Base-by-base conservation (phyloP, 2,329 filamentous ascomycete genomes). In the Aspergillus cejpii region DNA sequence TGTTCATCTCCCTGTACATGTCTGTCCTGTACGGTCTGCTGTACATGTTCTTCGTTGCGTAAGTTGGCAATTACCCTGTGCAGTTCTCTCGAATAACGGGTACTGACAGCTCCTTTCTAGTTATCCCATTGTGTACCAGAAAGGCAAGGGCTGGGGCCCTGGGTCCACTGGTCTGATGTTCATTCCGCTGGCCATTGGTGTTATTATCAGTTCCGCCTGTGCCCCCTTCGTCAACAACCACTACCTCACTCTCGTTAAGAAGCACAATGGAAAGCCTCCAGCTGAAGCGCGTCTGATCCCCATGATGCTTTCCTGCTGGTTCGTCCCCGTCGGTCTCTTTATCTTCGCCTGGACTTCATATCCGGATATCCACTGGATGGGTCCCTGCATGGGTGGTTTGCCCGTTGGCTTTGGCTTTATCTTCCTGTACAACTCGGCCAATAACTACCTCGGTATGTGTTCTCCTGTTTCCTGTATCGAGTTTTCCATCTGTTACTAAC, bases 1-100 rank as follows among this genome's bases (percentile, higher is more conserved):
- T 94, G 54, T 79, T 92, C 58, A 84, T 94, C 57, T 81, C 83
- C 0, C 53, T 94, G 1, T 94, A 94, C 73, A 94, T 92, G 86
- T 84, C 80, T 2, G 85, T 92, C 1, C 74, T 91, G 1, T 71
- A 72, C 41, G 70, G 71, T 5, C 53, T 75, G 3, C 70, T 66
- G 24, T 75, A 76, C 60, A 75, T 76, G 72, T 75, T 75, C 57
- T 76, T 74, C 47, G 63, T 72, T 47, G 68, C 71, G 53, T 68
- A 63, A 57, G 47, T 85, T 70, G 57, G 78, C 80, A 24, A 78
- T 24, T 31, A 3, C 11, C 21, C 14, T 7, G 3, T 21, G 17
- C 15, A 5, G 3, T 41, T 5, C 1, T 42, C n/a, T 5, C 4
- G 19, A 6, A 5, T 6, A 6, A 4, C 10, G 20, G 6, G n/a